Conservation (phyloP, 2,329 filamentous ascomycete species). For the Fusarium sp. region DNA sequence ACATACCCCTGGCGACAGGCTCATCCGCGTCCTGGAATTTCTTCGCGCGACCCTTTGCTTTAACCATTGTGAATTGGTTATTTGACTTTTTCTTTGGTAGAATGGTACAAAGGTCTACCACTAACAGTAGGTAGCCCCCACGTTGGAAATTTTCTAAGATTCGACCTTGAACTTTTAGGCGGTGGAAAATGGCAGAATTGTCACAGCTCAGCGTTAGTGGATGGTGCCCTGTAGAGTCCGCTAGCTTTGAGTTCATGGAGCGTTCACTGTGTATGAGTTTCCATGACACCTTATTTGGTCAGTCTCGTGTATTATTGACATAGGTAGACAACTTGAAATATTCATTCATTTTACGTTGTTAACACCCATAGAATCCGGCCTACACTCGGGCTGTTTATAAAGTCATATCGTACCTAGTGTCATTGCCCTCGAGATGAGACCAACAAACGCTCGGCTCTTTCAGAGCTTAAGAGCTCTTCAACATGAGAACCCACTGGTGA, state of each 20-base stretch:
- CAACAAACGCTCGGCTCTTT: constrained; percentile 52
- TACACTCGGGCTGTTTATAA: too few species aligned
- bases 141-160: constrained; percentile 50
- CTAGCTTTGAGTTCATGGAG: constrained; percentile 16
- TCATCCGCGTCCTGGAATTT: constrained; percentile 73
- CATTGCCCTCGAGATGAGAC: constrained; percentile 50
- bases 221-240: constrained; percentile 13
- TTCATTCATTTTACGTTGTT: background rate
- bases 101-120: constrained; percentile 11
- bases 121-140: constrained; percentile 42
- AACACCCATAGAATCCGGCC: too few species aligned
- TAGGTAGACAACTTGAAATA: background rate
- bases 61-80: constrained; percentile 59
- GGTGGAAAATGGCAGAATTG: constrained; percentile 60
- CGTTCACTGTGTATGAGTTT: background rate
- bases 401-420: background rate
- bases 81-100: constrained; percentile 26
- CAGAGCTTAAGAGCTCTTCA: constrained; percentile 46
- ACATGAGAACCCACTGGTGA: constrained; percentile 90
- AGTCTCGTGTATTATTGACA: constrained; percentile 2
- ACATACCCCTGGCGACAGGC: constrained; percentile 69
- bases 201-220: constrained; percentile 4
- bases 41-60: constrained; percentile 64
- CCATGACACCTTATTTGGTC: constrained; percentile 16
- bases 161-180: constrained; percentile 61